Evolutionary conservation across 2,329 filamentous ascomycete species (phyloP).

Genomic region (Colletotrichum camelliae): DNA sequence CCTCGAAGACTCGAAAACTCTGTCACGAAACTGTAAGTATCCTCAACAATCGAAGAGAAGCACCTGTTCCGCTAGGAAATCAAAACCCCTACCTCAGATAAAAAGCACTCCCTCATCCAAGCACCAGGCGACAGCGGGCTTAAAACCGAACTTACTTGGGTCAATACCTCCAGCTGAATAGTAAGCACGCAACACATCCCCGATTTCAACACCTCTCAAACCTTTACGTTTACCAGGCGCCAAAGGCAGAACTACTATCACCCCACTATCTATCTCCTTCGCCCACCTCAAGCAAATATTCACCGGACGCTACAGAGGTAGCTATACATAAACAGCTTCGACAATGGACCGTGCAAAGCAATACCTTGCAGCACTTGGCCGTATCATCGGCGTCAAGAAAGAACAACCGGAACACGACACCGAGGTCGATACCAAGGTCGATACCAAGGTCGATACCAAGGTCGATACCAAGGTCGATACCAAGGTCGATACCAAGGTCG

Average conservation of each 20-base stretch:
- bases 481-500: not conserved
- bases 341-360: not conserved
- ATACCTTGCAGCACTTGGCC: not conserved
- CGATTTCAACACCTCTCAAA: not conserved
- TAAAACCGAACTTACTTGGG: not conserved
- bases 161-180: not conserved
- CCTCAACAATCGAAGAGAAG: not conserved
- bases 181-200: not conserved
- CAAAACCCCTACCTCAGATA: not conserved
- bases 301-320: not conserved
- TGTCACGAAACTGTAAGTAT: not conserved
- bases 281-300: not conserved
- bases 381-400: not conserved
- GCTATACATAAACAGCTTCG: not conserved
- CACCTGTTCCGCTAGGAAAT: not conserved
- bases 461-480: not conserved
- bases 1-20: not conserved
- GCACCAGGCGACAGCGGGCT: not conserved
- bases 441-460: not conserved
- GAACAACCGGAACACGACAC: not conserved
- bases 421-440: not conserved
- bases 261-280: not conserved
- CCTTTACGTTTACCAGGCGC: not conserved
- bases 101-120: not conserved
- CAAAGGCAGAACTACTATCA: not conserved